Conservation (phyloP, 2,329 filamentous ascomycete genomes). For the Grosmannia penicillata region DNA sequence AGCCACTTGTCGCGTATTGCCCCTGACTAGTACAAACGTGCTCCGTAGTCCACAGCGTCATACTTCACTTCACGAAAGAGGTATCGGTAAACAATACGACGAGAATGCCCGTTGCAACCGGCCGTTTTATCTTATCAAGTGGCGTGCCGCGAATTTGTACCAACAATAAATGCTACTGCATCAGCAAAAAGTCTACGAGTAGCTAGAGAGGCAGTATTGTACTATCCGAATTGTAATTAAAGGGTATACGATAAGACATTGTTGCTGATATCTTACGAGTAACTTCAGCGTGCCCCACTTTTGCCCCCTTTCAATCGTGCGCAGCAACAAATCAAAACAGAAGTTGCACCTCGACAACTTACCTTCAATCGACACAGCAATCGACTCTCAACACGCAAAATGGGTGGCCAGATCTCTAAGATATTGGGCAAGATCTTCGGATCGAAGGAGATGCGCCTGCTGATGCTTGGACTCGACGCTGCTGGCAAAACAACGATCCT, state of each 20-base stretch:
- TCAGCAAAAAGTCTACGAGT: too few species aligned
- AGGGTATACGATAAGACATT: neutral
- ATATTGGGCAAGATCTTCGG: slow-evolving; percentile 98
- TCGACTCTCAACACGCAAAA: slow-evolving; percentile 27
- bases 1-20: too few species aligned
- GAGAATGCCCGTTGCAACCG: too few species aligned
- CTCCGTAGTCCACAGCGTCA: too few species aligned
- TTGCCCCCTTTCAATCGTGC: slow-evolving; percentile 1
- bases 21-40: too few species aligned
- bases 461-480: slow-evolving; percentile 96
- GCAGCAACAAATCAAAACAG: slow-evolving; percentile 2
- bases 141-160: too few species aligned
- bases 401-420: slow-evolving; percentile 90
- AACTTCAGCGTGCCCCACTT: neutral
- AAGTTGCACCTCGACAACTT: neutral
- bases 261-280: neutral
- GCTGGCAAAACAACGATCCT: slow-evolving; percentile 98
- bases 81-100: too few species aligned
- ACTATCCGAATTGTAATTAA: neutral
- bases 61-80: too few species aligned
- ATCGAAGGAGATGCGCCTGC: slow-evolving; percentile 95
- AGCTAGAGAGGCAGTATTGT: too few species aligned
- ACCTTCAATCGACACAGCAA: neutral
- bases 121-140: too few species aligned
- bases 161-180: too few species aligned